These are phyloP conservation scores for Ganoderma resinaceum DNA, from an alignment of 1,284 basidiomycete species.

Conservation along the genomic window DNA sequence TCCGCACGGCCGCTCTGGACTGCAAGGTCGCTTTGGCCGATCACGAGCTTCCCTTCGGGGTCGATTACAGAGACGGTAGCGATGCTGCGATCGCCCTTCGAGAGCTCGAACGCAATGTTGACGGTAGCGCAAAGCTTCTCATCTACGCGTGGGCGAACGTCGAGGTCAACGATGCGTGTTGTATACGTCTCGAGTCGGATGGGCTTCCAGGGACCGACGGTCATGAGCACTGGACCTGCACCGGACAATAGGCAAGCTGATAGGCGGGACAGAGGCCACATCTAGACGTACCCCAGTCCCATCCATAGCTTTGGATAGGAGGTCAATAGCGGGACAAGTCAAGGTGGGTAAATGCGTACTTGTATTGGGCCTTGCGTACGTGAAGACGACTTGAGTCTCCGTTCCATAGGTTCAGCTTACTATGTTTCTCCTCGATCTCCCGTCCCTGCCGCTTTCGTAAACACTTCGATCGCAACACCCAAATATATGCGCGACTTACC, in stretches of 20 bases:
- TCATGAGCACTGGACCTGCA: slow-evolving; percentile 77
- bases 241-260: slow-evolving; percentile 10
- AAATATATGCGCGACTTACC: slow-evolving; percentile 45
- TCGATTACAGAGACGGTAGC: slow-evolving; percentile 57
- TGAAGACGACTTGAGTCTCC: slow-evolving; percentile 88
- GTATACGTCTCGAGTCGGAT: slow-evolving; percentile 74
- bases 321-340: background rate
- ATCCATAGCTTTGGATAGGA: slow-evolving; percentile 65
- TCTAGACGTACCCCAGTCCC: slow-evolving; percentile 78
- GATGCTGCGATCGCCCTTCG: slow-evolving; percentile 43
- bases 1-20: slow-evolving; percentile 47
- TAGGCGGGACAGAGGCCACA: background rate
- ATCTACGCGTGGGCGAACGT: slow-evolving; percentile 61
- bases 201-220: slow-evolving; percentile 82
- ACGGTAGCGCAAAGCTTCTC: slow-evolving; percentile 59
- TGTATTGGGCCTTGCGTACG: slow-evolving; percentile 90
- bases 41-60: slow-evolving; percentile 52
- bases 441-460: slow-evolving; percentile 56
- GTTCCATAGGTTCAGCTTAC: slow-evolving; percentile 78
- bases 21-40: slow-evolving; percentile 45
- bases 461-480: background rate
- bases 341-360: slow-evolving; percentile 46
- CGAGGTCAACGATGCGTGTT: slow-evolving; percentile 68
- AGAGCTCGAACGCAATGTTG: slow-evolving; percentile 53
- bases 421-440: slow-evolving; percentile 66